These are phyloP conservation scores for Neophaeococcomyces aloes DNA, from an alignment of 2,329 filamentous ascomycete genomes.

Conservation along the genomic window DNA sequence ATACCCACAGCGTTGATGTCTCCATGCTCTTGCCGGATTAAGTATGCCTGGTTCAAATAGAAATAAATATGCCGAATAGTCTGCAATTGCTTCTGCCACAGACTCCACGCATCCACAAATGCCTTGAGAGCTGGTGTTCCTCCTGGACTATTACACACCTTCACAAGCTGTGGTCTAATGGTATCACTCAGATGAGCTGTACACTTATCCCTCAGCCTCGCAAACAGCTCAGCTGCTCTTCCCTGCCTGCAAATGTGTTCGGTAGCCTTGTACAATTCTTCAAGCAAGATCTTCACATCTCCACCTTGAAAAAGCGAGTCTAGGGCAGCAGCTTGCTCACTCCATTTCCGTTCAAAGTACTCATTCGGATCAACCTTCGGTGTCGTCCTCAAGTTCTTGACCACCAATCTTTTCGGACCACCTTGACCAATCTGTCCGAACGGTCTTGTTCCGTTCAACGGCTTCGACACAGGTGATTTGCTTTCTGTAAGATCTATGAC, in stretches of 20 bases:
- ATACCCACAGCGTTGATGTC: constrained; percentile 76
- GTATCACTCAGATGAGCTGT: constrained; percentile 49
- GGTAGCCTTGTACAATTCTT: constrained; percentile 79
- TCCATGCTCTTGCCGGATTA: constrained; percentile 59
- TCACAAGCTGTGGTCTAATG: constrained; percentile 50
- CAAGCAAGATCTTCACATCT: constrained; percentile 61
- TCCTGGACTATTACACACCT: constrained; percentile 42
- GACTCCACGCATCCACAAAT: constrained; percentile 56
- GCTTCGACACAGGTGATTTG: constrained; percentile 16
- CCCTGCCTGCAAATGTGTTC: constrained; percentile 83
- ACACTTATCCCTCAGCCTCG: constrained; percentile 55
- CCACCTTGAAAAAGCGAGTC: constrained; percentile 58
- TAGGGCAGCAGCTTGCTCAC: constrained; percentile 63
- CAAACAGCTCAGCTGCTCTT: constrained; percentile 56
- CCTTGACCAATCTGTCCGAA: constrained; percentile 6
- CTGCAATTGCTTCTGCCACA: constrained; percentile 68
- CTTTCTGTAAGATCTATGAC: constrained; percentile 40
- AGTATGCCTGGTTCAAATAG: constrained; percentile 82
- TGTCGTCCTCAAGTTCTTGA: constrained; percentile 73
- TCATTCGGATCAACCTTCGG: constrained; percentile 56
- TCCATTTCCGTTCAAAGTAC: constrained; percentile 69
- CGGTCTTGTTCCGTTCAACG: constrained; percentile 11
- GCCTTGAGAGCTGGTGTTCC: constrained; percentile 55
- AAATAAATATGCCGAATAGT: constrained; percentile 82
- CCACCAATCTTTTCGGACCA: constrained; percentile 76